Evolutionary conservation across 805 yeast species (phyloP), one percentile per base, ranked within the genome.

Genomic region (Yamadazyma ubonensis): DNA sequence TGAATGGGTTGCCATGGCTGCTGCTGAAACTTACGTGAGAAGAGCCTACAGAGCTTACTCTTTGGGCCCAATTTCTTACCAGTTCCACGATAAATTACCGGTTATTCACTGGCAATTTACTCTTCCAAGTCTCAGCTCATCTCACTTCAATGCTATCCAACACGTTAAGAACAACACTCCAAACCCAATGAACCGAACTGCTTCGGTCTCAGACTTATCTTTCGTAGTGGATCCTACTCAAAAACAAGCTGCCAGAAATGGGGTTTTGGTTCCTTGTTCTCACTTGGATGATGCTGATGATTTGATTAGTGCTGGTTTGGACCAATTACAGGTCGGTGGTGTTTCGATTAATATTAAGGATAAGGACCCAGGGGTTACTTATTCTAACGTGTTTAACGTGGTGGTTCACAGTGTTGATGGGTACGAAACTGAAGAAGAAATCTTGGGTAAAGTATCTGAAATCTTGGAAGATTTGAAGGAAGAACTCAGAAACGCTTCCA

Each of bases 1-100:
- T 57, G 86, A 84, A 34, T 86, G 87, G 75, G 91, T 93, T 45
- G 85, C 91, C 3, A 78, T 91, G 50, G 98, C 99, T 26, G 98
- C 99, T 26, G 88, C 96, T 33, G 97, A 93, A 67, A 96, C 93
- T 43, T 93, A 93, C 64, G 83, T 90, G 44, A 84, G 98, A 63
- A 84, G 99, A 63, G 95, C 98, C 32, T 93, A 90, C 73, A 81
- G 98, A 57, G 98, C 98, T 27, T 93, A 95, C 69, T 83, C 88
- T 29, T 83, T 93, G 46, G 83, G 86, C 40, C 84, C 82, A 48
- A 76, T 95, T 39, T 67, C 71, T 39, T 86, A 87, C 56, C 78
- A 75, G 47, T 66, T 69, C 52, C 60, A 70, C 23, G 72, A 64
- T 39, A 73, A 76, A 41, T 61, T 76, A 37, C 95, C 97, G 28